Evolutionary conservation across 2,329 filamentous ascomycete species (phyloP), one percentile per base, ranked within the genome.

Genomic region (Hypomyces rosellus): DNA sequence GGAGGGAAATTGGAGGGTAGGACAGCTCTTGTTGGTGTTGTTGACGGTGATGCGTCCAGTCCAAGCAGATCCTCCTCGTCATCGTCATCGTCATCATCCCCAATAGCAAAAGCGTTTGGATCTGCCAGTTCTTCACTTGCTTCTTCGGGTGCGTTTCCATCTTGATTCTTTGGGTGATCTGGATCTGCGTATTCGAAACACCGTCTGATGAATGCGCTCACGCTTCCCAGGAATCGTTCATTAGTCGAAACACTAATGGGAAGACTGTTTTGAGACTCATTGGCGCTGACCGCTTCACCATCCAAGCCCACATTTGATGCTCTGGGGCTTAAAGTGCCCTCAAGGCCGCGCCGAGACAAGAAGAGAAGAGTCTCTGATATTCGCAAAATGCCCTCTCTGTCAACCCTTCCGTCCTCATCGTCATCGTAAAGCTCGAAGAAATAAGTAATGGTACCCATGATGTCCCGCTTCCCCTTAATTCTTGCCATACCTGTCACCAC

Each of bases 181-280:
- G 93, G 92, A 63, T 99, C 93, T 5, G 93, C 93, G 63, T 99
- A 99, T 69, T 99, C 93, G 58, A 99, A 99, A 68, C 93, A 99
- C 52, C 93, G 81, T 56, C 91, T 81, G 53, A 97, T 99, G 64
- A 99, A 99, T 2, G 90, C 90, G 59, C 89, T 96, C 47, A 99
- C 90, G 55, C 91, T 96, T 54, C 86, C 88, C 22, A 99, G 72
- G 63, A 99, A 97, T 48, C 85, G 82, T 67, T 97, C 93, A 57
- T 95, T 93, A 38, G 85, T 81, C 50, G 88, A 74, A 61, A 76
- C 72, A n/a, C 76, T 77, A 1, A 69, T 64, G 44, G 68, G 73
- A 57, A 70, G 69, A 65, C 62, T 70, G 55, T 38, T 65, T 50
- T 68, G 63, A 4, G 66, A 64, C 40, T 71, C 69, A 22, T 61